phyloP scores from a whole-genome alignment of 2,329 filamentous ascomycete genomes.

The Alternaria burnsii region DNA sequence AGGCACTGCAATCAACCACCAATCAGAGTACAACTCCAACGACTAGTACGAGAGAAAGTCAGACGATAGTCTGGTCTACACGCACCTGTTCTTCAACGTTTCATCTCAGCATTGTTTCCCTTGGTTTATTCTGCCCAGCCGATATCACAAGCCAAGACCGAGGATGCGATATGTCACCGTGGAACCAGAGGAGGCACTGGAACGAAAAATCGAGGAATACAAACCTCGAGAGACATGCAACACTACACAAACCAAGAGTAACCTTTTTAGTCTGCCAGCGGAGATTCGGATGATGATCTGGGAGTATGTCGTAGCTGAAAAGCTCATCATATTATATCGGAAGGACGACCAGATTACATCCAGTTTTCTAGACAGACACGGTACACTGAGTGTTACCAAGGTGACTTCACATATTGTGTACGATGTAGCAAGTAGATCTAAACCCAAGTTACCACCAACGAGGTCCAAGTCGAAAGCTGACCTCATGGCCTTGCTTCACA shows the following conservation, averaged over 20 bases:
- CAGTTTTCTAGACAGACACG: neutral
- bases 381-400: neutral
- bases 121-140: too few relatives aligned
- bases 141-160: too few relatives aligned
- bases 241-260: neutral
- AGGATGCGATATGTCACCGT: too few relatives aligned
- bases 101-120: too few relatives aligned
- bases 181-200: too few relatives aligned
- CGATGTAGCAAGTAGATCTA: too few relatives aligned
- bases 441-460: too few relatives aligned
- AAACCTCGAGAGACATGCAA: neutral
- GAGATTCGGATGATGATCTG: constrained; percentile 1
- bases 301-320: neutral
- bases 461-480: neutral
- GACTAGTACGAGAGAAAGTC: too few relatives aligned
- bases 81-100: too few relatives aligned
- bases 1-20: too few relatives aligned
- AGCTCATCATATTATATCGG: neutral
- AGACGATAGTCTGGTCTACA: too few relatives aligned
- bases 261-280: neutral
- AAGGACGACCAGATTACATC: neutral
- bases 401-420: neutral
- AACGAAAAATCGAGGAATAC: neutral
- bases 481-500: neutral
- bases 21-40: too few relatives aligned